phyloP scores from a whole-genome alignment of 257 asterid genomes.

The Orobanche coerulescens region DNA sequence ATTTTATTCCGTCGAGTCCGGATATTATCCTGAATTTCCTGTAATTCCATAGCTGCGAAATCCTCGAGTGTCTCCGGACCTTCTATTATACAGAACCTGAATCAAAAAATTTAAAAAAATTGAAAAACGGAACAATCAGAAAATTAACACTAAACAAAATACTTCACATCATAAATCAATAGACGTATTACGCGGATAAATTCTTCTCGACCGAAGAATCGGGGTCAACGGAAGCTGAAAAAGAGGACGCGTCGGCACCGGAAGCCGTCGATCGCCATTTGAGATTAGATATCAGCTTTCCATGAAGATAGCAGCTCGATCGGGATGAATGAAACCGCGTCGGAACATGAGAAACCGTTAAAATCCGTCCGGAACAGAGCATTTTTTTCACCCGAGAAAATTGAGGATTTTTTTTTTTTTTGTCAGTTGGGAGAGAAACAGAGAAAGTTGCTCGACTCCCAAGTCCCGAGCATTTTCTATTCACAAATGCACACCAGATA shows the following conservation, averaged over 20 bases:
- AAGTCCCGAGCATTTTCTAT: constrained; percentile 16
- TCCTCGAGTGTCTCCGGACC: constrained; percentile 80
- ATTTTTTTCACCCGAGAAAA: constrained; percentile 21
- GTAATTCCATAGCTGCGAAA: constrained; percentile 65
- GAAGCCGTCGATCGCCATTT: constrained; percentile 46
- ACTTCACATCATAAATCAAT: background rate
- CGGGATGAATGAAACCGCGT: constrained; percentile 25
- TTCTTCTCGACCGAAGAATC: constrained; percentile 33
- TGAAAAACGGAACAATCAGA: background rate
- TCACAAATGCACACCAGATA: no score
- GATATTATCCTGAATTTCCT: constrained; percentile 72
- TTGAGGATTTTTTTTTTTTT: background rate
- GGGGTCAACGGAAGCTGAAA: constrained; percentile 33
- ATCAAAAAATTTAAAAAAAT: background rate
- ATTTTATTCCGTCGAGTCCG: constrained; percentile 75
- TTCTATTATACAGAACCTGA: constrained; percentile 80
- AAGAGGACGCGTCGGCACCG: constrained; percentile 45
- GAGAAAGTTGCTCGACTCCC: background rate
- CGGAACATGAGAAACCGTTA: constrained; percentile 36
- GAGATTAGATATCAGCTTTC: constrained; percentile 22
- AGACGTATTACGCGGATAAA: constrained; percentile 29
- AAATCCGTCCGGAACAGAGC: constrained; percentile 54
- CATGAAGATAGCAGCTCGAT: constrained; percentile 22
- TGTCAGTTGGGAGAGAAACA: background rate
- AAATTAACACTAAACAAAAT: background rate